A percentile compares a stretch with the other conserved stretches of the same genome.
Evolutionary conservation across 2,329 filamentous ascomycete genomes (phyloP).

Genomic region (Chrysoporthe deuterocubensis): DNA sequence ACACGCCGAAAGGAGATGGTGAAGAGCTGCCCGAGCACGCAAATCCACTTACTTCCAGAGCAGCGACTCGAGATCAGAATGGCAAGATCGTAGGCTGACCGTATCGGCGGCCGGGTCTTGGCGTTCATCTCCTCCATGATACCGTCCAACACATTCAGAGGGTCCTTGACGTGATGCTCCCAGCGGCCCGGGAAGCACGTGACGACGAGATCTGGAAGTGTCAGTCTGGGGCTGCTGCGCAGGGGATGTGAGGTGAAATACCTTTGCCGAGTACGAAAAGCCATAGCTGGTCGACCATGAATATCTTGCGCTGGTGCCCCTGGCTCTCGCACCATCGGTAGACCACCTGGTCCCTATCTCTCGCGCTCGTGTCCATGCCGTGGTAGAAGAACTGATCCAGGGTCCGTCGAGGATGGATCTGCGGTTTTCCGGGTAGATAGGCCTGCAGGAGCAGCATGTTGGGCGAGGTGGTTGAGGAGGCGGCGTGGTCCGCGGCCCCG

Average conservation of each 20-base stretch:
- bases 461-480: constrained; percentile 34
- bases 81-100: constrained; percentile 65
- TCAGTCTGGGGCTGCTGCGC: neutral
- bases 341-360: constrained; percentile 68
- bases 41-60: constrained; percentile 45
- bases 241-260: constrained; percentile 18
- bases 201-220: constrained; percentile 56
- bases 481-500: constrained; percentile 35
- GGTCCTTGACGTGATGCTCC: constrained; percentile 64
- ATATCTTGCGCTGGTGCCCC: constrained; percentile 57
- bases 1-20: no score
- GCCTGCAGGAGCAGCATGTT: constrained; percentile 53
- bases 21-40: no score
- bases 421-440: constrained; percentile 48
- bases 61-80: constrained; percentile 65
- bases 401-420: constrained; percentile 63
- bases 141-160: constrained; percentile 64
- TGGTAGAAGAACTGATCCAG: constrained; percentile 71
- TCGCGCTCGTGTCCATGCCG: constrained; percentile 61
- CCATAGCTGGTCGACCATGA: constrained; percentile 73
- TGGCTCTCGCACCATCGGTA: constrained; percentile 57
- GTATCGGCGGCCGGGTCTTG: constrained; percentile 63
- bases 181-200: constrained; percentile 62
- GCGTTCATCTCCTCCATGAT: constrained; percentile 69
- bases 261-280: constrained; percentile 60